Conservation (phyloP, 768 basidiomycete species). For the Amanita pseudoporphyria region DNA sequence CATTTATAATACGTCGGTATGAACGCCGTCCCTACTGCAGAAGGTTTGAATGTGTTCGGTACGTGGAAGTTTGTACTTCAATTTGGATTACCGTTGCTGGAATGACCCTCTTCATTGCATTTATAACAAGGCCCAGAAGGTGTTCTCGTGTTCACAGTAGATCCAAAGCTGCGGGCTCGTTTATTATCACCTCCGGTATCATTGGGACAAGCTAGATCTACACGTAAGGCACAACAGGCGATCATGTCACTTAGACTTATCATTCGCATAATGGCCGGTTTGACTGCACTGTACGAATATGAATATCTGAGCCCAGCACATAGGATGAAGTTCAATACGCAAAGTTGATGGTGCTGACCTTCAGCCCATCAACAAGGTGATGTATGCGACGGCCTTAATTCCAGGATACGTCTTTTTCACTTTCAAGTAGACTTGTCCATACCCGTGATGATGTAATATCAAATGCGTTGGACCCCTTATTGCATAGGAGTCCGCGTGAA, state of each 20-base stretch:
- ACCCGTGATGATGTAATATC: too few relatives aligned
- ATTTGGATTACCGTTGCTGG: too few relatives aligned
- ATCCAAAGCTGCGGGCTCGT: constrained; percentile 35
- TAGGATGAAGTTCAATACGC: background rate
- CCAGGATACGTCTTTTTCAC: too few relatives aligned
- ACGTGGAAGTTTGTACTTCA: too few relatives aligned
- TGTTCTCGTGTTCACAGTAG: constrained; percentile 20
- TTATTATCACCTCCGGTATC: constrained; percentile 24
- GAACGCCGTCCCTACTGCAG: too few relatives aligned
- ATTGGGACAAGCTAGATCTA: constrained; percentile 40
- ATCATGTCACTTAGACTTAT: constrained; percentile 24
- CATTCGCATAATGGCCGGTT: constrained; percentile 63
- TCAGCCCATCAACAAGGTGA: constrained; percentile 1
- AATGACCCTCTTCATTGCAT: constrained; percentile 33
- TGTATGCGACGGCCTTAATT: too few relatives aligned
- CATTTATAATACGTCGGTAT: constrained; percentile 47
- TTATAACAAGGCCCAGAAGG: constrained; percentile 9
- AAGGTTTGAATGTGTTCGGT: too few relatives aligned
- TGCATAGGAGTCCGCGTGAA: too few relatives aligned
- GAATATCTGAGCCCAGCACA: background rate
- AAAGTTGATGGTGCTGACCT: background rate
- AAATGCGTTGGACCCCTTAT: too few relatives aligned
- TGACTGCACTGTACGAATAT: constrained; percentile 37
- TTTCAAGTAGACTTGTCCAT: too few relatives aligned
- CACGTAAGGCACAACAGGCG: background rate